These are phyloP conservation scores for Neurospora sp. DNA, from an alignment of 495 filamentous ascomycete genomes.

Conservation along the genomic window DNA sequence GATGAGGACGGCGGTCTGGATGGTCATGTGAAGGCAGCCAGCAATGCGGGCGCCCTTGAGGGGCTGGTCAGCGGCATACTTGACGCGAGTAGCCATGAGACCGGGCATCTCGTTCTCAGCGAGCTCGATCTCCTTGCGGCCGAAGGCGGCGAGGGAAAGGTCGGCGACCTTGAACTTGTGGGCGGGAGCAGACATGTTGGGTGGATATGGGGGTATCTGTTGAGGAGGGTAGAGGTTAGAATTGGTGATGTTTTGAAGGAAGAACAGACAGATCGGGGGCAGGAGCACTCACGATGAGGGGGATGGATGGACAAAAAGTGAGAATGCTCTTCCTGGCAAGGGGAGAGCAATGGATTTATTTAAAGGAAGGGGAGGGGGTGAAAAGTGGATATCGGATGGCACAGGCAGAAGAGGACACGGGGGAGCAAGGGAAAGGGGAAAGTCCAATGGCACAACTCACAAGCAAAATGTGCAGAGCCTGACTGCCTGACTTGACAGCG, in stretches of 20 bases:
- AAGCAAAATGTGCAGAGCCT: neutral
- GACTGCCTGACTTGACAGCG: neutral
- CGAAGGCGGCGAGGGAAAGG: slow-evolving; percentile 94
- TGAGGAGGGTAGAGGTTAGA: neutral
- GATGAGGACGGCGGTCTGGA: slow-evolving; percentile 98
- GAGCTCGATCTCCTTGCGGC: slow-evolving; percentile 96
- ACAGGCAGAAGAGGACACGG: neutral
- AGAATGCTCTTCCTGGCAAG: neutral
- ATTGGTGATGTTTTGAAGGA: neutral
- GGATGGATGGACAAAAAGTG: neutral
- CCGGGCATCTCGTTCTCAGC: slow-evolving; percentile 98
- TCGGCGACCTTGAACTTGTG: slow-evolving; percentile 96
- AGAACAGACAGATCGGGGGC: neutral
- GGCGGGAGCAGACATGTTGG: slow-evolving; percentile 65
- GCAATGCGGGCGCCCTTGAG: slow-evolving; percentile 83
- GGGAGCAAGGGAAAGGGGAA: neutral
- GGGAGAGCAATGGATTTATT: neutral
- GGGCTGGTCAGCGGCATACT: slow-evolving; percentile 90
- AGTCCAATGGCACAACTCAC: neutral
- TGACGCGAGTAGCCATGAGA: slow-evolving; percentile 86
- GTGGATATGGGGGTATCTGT: slow-evolving; percentile 1
- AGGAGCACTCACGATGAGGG: neutral
- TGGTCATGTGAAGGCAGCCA: slow-evolving; percentile 99
- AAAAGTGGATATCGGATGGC: neutral
- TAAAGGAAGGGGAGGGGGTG: neutral